Evolutionary conservation across 2,329 filamentous ascomycete species (phyloP).

Genomic region (Aspergillus costaricaensis): DNA sequence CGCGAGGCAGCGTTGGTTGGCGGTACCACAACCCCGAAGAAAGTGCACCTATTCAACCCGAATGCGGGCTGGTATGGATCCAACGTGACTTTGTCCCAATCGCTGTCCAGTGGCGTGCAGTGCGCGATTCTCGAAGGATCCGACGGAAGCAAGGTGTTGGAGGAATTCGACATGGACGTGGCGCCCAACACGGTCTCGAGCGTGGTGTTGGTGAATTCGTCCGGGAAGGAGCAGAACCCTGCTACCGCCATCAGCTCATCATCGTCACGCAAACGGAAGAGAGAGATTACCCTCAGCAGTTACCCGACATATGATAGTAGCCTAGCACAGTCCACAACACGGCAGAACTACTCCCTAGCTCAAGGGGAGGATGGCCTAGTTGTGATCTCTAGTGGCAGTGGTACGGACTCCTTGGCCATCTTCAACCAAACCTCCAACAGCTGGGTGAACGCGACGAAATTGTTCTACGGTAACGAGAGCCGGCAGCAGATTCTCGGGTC

Average conservation of each 20-base stretch:
- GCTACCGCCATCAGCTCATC: slow-evolving; percentile 20
- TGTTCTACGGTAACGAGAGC: slow-evolving; percentile 57
- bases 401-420: slow-evolving; percentile 68
- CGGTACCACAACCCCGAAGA: slow-evolving; percentile 65
- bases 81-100: slow-evolving; percentile 62
- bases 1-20: slow-evolving; percentile 73
- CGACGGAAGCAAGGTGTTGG: slow-evolving; percentile 76
- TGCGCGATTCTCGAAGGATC: slow-evolving; percentile 68
- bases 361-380: slow-evolving; percentile 65
- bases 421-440: slow-evolving; percentile 75
- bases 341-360: slow-evolving; percentile 72
- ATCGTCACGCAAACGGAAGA: slow-evolving; percentile 44
- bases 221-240: slow-evolving; percentile 46
- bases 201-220: slow-evolving; percentile 64
- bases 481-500: slow-evolving; percentile 37
- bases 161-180: slow-evolving; percentile 73
- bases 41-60: slow-evolving; percentile 72
- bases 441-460: slow-evolving; percentile 71
- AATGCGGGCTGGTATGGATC: slow-evolving; percentile 66
- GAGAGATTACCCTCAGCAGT: slow-evolving; percentile 59
- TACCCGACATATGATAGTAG: slow-evolving; percentile 81
- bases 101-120: slow-evolving; percentile 62
- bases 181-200: slow-evolving; percentile 75
- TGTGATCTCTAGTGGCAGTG: slow-evolving; percentile 75
- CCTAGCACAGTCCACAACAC: slow-evolving; percentile 64